Evolutionary conservation across 2,329 filamentous ascomycete species (phyloP).

Genomic region (Fusarium tanahbumbuense): DNA sequence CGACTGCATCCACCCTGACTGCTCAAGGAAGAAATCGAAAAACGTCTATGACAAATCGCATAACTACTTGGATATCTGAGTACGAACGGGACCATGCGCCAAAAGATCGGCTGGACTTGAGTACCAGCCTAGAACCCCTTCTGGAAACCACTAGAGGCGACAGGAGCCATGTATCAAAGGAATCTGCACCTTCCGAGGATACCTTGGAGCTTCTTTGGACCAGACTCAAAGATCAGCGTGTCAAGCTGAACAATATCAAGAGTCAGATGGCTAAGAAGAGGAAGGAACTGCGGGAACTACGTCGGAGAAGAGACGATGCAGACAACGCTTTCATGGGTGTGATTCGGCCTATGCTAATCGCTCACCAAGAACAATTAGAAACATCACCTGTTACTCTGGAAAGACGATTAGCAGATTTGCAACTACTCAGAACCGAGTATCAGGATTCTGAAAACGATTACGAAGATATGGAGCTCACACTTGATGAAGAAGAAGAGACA

Average conservation of each 20-base stretch:
- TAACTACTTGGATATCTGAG: slow-evolving; percentile 51
- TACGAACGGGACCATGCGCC: slow-evolving; percentile 47
- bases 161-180: slow-evolving; percentile 22
- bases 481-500: slow-evolving; percentile 53
- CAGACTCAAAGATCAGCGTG: slow-evolving; percentile 51
- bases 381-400: slow-evolving; percentile 45
- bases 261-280: slow-evolving; percentile 50
- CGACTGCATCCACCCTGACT: slow-evolving; percentile 41
- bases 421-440: slow-evolving; percentile 54
- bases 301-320: slow-evolving; percentile 50
- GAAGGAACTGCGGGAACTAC: slow-evolving; percentile 48
- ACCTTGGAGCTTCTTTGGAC: slow-evolving; percentile 53
- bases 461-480: slow-evolving; percentile 50
- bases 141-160: slow-evolving; percentile 21
- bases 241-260: slow-evolving; percentile 47
- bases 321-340: slow-evolving; percentile 57
- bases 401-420: slow-evolving; percentile 51
- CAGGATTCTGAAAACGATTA: slow-evolving; percentile 53
- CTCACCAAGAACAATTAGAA: slow-evolving; percentile 34
- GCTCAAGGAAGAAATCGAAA: slow-evolving; percentile 42
- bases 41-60: slow-evolving; percentile 48
- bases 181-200: slow-evolving; percentile 45
- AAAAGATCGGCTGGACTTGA: slow-evolving; percentile 27
- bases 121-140: slow-evolving; percentile 5
- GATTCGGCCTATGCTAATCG: slow-evolving; percentile 53